phyloP scores from a whole-genome alignment of 768 basidiomycete genomes.

The Hygrophorus russula region DNA sequence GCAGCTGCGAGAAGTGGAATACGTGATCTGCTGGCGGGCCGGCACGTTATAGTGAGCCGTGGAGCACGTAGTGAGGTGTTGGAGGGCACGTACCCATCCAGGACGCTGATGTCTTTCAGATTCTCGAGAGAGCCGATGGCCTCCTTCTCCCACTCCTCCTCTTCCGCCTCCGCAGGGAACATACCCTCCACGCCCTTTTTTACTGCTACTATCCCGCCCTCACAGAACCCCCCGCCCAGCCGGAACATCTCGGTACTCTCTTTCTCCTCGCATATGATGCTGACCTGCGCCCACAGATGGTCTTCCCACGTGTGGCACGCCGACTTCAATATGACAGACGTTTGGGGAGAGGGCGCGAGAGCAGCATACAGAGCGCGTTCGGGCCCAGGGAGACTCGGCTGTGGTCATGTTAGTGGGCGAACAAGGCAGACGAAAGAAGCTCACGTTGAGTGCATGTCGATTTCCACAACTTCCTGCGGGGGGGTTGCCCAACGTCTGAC shows the following conservation, averaged over 20 bases:
- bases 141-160: conserved; percentile 58
- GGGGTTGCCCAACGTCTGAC: conserved; percentile 61
- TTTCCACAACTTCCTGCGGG: conserved; percentile 82
- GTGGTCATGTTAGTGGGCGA: conserved; percentile 9
- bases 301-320: conserved; percentile 91
- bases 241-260: conserved; percentile 57
- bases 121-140: conserved; percentile 45
- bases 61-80: neutral
- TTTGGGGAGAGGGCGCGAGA: conserved; percentile 62
- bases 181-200: conserved; percentile 23
- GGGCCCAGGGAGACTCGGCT: conserved; percentile 48
- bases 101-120: conserved; percentile 43
- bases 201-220: conserved; percentile 40
- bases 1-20: conserved; percentile 74
- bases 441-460: conserved; percentile 68
- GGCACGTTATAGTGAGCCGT: conserved; percentile 2
- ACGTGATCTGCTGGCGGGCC: conserved; percentile 60
- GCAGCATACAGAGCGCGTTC: conserved; percentile 88
- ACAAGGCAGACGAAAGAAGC: conserved; percentile 11
- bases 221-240: conserved; percentile 77
- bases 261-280: conserved; percentile 72
- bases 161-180: conserved; percentile 27
- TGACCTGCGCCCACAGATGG: conserved; percentile 86
- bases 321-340: conserved; percentile 51
- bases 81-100: conserved; percentile 45